Evolutionary conservation across 306 rosid genomes (phyloP).

Genomic region (Inga oerstediana): DNA sequence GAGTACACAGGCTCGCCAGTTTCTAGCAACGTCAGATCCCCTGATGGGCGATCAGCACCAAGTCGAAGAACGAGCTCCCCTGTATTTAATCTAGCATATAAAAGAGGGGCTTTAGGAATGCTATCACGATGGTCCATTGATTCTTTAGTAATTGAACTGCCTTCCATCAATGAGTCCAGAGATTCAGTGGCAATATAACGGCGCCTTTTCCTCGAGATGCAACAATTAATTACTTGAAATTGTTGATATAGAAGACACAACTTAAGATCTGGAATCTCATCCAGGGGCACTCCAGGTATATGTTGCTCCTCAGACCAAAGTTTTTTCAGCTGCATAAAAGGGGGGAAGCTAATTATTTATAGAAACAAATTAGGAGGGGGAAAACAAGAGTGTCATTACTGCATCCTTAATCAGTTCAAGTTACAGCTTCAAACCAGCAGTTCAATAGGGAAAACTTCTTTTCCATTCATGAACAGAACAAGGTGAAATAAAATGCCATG

Average conservation of each 20-base stretch:
- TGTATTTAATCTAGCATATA: constrained; percentile 71
- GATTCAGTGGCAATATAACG: constrained; percentile 70
- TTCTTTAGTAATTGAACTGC: constrained; percentile 54
- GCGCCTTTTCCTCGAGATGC: constrained; percentile 84
- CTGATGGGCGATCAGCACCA: constrained; percentile 67
- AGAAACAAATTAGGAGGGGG: constrained; percentile 19
- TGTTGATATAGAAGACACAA: constrained; percentile 86
- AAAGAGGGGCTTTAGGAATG: constrained; percentile 51
- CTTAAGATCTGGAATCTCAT: constrained; percentile 89
- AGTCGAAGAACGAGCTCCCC: constrained; percentile 90
- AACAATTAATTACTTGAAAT: constrained; percentile 91
- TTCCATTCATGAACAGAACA: constrained; percentile 16
- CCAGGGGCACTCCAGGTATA: constrained; percentile 73
- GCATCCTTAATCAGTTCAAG: constrained; percentile 20
- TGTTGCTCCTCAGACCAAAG: constrained; percentile 72
- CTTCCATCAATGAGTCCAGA: constrained; percentile 68
- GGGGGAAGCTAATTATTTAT: neutral
- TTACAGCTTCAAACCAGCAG: constrained; percentile 26
- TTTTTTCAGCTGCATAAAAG: constrained; percentile 34
- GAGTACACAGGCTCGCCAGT: constrained; percentile 94
- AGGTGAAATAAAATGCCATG: neutral
- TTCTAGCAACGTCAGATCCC: constrained; percentile 82
- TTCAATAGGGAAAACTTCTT: neutral
- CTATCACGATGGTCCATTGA: constrained; percentile 29
- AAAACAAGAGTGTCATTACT: constrained; percentile 18